Evolutionary conservation across 106 monocot genomes (phyloP).

Genomic region (Amphibolis antarctica): DNA sequence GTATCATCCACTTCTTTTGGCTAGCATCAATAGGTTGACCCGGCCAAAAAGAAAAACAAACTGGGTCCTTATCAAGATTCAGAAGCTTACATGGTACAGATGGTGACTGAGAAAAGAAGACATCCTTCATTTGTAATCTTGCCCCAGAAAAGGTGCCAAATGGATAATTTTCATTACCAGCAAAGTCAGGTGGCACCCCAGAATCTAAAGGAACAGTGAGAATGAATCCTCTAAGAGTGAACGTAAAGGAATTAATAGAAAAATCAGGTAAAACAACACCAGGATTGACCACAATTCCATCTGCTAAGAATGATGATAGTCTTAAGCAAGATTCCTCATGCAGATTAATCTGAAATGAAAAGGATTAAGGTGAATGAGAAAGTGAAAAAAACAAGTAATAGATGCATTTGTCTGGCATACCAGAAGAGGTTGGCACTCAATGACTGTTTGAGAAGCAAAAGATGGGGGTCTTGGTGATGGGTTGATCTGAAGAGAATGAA

Average conservation of each 20-base stretch:
- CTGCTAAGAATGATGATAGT: conserved; percentile 86
- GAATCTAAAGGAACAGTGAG: conserved; percentile 63
- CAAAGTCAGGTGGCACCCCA: conserved; percentile 14
- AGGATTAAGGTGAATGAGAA: background rate
- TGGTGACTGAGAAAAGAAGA: conserved; percentile 62
- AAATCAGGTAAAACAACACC: conserved; percentile 66
- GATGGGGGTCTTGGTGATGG: conserved; percentile 72
- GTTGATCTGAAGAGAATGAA: conserved; percentile 77
- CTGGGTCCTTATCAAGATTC: conserved; percentile 86
- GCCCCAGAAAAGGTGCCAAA: conserved; percentile 64
- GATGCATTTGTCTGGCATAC: conserved; percentile 22
- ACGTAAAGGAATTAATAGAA: conserved; percentile 61
- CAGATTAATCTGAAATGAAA: conserved; percentile 60
- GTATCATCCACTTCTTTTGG: conserved; percentile 69
- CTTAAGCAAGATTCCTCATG: conserved; percentile 90
- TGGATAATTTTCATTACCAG: conserved; percentile 12
- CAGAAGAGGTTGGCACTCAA: conserved; percentile 74
- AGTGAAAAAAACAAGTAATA: background rate
- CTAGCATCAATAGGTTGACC: conserved; percentile 92
- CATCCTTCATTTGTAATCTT: conserved; percentile 72
- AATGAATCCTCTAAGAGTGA: conserved; percentile 73
- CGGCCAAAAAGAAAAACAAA: conserved; percentile 86
- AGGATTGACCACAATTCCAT: conserved; percentile 76
- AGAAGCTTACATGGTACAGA: conserved; percentile 66
- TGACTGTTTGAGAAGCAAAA: conserved; percentile 79